Percentiles rank a stretch among this genome's conserved stretches.
Conservation (phyloP, 768 basidiomycete genomes). For the Xerocomus potaroensis region DNA sequence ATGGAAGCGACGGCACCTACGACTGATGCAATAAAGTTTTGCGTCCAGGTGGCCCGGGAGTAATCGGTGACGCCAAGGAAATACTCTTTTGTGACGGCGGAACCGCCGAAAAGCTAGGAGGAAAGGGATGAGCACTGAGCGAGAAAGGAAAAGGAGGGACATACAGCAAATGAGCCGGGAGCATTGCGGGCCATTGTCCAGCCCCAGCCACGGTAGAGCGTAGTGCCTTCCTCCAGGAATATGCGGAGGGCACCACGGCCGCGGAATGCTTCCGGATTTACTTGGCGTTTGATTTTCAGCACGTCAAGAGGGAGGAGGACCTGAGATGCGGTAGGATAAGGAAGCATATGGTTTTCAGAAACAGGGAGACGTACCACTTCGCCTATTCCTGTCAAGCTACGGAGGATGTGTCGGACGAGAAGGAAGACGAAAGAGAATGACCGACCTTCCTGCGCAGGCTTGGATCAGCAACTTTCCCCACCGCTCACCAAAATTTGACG, state of each 20-base stretch:
- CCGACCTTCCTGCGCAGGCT: slow-evolving; percentile 88
- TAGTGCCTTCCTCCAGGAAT: slow-evolving; percentile 85
- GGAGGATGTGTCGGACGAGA: slow-evolving; percentile 1
- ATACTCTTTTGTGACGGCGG: slow-evolving; percentile 92
- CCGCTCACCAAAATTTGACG: slow-evolving; percentile 84
- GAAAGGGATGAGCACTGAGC: not conserved
- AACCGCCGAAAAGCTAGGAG: slow-evolving; percentile 94
- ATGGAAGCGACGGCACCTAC: slow-evolving; percentile 94
- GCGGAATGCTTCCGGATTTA: slow-evolving; percentile 97
- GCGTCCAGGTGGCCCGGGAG: slow-evolving; percentile 90
- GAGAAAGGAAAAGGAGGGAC: slow-evolving; percentile 27
- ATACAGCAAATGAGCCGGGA: slow-evolving; percentile 89
- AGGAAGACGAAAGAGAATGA: not conserved
- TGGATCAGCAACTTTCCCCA: slow-evolving; percentile 96
- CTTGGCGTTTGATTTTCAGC: slow-evolving; percentile 98
- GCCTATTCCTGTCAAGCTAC: slow-evolving; percentile 74
- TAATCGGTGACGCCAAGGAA: slow-evolving; percentile 86
- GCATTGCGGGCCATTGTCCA: slow-evolving; percentile 99
- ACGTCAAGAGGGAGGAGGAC: slow-evolving; percentile 94
- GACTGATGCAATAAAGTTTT: slow-evolving; percentile 96
- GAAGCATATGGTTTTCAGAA: not conserved
- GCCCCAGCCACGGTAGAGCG: slow-evolving; percentile 95
- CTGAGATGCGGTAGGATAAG: slow-evolving; percentile 31
- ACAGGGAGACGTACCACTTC: slow-evolving; percentile 71
- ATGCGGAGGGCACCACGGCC: slow-evolving; percentile 89